Base-by-base conservation (phyloP, 2,329 filamentous ascomycete genomes). In the Colletotrichum scovillei region DNA sequence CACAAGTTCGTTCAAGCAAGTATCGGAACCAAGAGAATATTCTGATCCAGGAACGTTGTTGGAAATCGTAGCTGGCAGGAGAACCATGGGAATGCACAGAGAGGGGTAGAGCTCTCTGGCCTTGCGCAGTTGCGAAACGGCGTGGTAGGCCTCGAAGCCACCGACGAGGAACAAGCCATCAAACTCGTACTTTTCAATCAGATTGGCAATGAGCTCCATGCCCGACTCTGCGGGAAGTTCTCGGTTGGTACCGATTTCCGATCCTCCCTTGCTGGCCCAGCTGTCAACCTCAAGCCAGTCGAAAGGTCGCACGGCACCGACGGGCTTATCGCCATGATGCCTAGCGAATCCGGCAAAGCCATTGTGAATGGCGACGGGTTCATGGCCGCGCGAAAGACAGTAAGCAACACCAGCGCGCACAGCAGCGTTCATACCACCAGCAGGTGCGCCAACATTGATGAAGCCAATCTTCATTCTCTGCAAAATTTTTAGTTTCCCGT, bases 11-110 rank as follows among this genome's bases (percentile, higher is more conserved):
- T 99, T 99, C 75, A 99, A 86, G 80, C 97, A 98, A 1, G 97
- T 99, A 80, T 99, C 97, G 38, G 95, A 98, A 56, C 97, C 97
- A 58, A 99, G 91, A 1, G 95, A 98, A 86, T 98, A 98, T 84
- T 99, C 97, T 0, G 96, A 98, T 52, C 97, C 97, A 0, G 97
- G 97, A 5, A 99, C 97, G 82, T 99, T 99, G 88, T 99, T 99
- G 76, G 95, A 98, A 78, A 99, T 96, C 11, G 97, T 99, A n/a
- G 97, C 97, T 0, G 97, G 97, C 30, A 99, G 88, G 55, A 98
- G 89, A 66, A 93, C 90, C 88, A 98, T 94, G 24, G 97, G 97
- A 76, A 99, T 98, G 82, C 94, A 95, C 80, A 99, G 93, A 1
- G 93, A 92, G 12, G 94, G 92, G 83, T 94, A 98, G 74, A 94